Evolutionary conservation across 768 basidiomycete genomes (phyloP), one percentile per base, ranked within the genome.

Genomic region (Boletus eberwhitei): DNA sequence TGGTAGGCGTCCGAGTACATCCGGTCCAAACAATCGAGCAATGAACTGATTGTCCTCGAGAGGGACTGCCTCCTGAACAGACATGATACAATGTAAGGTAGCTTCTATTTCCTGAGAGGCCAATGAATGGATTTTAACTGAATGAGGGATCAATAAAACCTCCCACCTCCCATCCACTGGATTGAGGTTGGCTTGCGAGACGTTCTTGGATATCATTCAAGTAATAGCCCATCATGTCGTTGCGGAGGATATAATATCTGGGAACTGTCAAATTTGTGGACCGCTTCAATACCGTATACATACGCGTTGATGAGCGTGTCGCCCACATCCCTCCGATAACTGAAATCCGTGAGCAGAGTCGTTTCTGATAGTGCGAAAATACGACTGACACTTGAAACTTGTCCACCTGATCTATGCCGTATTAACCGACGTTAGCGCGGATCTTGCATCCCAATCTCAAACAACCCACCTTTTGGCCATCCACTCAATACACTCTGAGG

Each of bases 281-380:
- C 32, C 2, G 22, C 9, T 14, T 11, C 34, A 12, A 46, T 32
- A 45, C 6, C 39, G 3, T 17, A 19, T 19, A 76, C 87, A 50
- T 72, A 93, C 88, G 90, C 90, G 60, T 93, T 94, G 55, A 93
- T 86, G 14, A 94, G 76, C 1, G 89, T 90, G 71, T 94, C 92
- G 0, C 91, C 92, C 24, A 92, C 84, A 54, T 93, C 91, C 57
- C 90, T 74, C 60, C 92, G 84, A 72, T 91, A 93, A 31, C 89
- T 91, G 58, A 11, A 57, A 52, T 43, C 52, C 13, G 19, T 63
- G 22, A 60, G 45, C 39, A 46, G 8, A 26, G 16, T 37, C 24
- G 48, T 8, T 9, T 21, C 21, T 9, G 21, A 37, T 37, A 42
- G 19, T 21, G 3, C 29, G 22, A 32, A 22, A 39, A 50, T 37